Evolutionary conservation across 2,329 filamentous ascomycete genomes (phyloP), one percentile per base, ranked within the genome.

Genomic region (Chaetomium sp.): DNA sequence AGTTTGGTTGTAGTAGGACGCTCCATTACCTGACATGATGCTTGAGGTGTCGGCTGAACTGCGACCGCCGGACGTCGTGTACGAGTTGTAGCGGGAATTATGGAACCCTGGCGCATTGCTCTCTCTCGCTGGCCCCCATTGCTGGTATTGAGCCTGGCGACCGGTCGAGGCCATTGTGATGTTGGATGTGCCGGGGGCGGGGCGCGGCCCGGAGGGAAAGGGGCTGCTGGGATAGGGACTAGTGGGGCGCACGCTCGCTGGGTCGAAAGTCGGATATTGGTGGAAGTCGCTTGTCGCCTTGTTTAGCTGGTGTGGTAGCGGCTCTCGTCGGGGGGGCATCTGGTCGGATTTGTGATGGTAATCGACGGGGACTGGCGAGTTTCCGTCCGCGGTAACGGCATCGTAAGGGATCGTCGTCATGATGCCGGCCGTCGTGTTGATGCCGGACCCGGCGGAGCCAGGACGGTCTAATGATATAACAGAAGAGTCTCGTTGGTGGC

Each of bases 331-430:
- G 63, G 82, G 78, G 25, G 86, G 81, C 70, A 83, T 77, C 73
- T 90, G 87, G 67, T 91, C 88, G 64, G 83, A 78, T 73, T 86
- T 86, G 57, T 90, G 88, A 51, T 92, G 80, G 74, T 90, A 91
- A 54, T 96, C 90, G 73, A 91, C 82, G 47, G 89, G 79, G 65
- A 92, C 84, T 5, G 92, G 90, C 27, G 88, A 89, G 73, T 86
- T 87, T 57, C 84, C 84, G 75, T 91, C 90, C 62, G 84, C 75
- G 58, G 83, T 75, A 33, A 89, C 82, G 72, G 81, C 87, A 71
- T 96, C 91, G 80, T 96, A 96, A 35, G 93, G 92, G 69, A 97
- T 93, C 31, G 91, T 90, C 38, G 92, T 92, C 73, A 97, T 92
- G 65, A 94, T 87, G 65, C 92, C 93, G 38, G 92, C 89, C 74